Evolutionary conservation across 805 yeast species (phyloP), one percentile per base, ranked within the genome.

Genomic region (Grigorovia yakushimaensis): DNA sequence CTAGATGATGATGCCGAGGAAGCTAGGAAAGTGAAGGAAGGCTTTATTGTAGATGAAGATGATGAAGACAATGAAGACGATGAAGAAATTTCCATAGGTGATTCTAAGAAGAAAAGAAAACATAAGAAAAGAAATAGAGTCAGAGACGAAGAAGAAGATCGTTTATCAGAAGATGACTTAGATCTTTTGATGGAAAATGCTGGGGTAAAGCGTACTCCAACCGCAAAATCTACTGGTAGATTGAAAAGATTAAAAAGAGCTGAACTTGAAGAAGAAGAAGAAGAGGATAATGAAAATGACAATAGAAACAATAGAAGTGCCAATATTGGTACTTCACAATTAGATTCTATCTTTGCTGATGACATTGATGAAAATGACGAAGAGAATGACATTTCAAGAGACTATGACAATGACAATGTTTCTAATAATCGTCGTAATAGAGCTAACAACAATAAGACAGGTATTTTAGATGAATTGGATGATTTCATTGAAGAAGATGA

Each of bases 401-500:
- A 52, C 21, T 55, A 68, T 22, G 55, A 49, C 20, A 49, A 44
- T 17, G 51, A 50, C 19, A 58, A 54, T 22, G 51, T 30, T 10
- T 64, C 56, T 13, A 54, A 48, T 18, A 52, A 52, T 23, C 54
- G 57, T 39, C 36, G 44, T 23, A 50, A 46, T 21, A 44, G 67
- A 35, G 66, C 57, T 13, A 33, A 33, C 7, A 23, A 23, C 9
- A 66, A 61, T 19, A 73, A 64, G 30, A 62, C 59, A 20, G 67
- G 64, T 19, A 59, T 70, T 65, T 66, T 79, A 54, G 95, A 88
- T 61, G 98, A 93, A 65, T 80, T 91, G 57, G 98, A 88, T 63
- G 98, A 89, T 62, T 93, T 93, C 68, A 93, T 93, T 56, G 98
- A 91, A 67, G 97, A 91, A 51, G 98, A 93, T 66, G 97, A 89